Evolutionary conservation across 1,284 basidiomycete genomes (phyloP), one percentile per base, ranked within the genome.

Genomic region (Neotropicomus parvogracilis): DNA sequence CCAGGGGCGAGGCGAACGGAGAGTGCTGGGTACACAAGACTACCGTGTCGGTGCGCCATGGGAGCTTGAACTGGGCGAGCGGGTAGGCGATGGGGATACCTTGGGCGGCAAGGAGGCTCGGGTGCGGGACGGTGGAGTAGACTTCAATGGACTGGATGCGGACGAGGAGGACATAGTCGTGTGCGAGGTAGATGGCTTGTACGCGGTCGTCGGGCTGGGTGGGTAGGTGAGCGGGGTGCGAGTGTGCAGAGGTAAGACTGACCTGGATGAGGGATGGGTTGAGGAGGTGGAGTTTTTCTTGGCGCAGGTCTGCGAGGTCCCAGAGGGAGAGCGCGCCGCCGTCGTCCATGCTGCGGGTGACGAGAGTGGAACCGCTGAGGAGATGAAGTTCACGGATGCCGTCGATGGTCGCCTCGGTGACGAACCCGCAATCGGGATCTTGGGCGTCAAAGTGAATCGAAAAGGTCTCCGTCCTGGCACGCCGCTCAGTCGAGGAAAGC

Each of bases 1-100:
- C 21, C 0, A 19, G 5, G n/a, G 62, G 54, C 3, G 29, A 16
- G 1, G 33, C 24, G 24, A 8, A 4, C 14, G 62, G 54, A 0
- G 44, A 6, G 58, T 54, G 45, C 19, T 59, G 62, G 8, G 55
- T 48, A 33, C 63, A 63, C 50, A 80, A 62, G 17, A 66, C 64
- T 54, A 79, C 70, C 21, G 67, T 74, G 59, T 83, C 80, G 36
- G 82, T 68, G 14, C 67, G 70, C 77, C 79, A 83, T 40, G 68
- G 75, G 71, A 79, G 81, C 43, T 66, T 65, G 63, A 78, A 69
- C 21, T 64, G 64, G 10, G 70, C 65, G 34, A 76, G 55, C 1
- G 80, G 79, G 32, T 72, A 67, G 16, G 78, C 57, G 13, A 67
- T 41, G 6, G 54, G 56, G 3, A 49, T 37, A 1, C 46, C 52